Evolutionary conservation across 1,284 basidiomycete genomes (phyloP).

Genomic region (Malassezia dermatis): DNA sequence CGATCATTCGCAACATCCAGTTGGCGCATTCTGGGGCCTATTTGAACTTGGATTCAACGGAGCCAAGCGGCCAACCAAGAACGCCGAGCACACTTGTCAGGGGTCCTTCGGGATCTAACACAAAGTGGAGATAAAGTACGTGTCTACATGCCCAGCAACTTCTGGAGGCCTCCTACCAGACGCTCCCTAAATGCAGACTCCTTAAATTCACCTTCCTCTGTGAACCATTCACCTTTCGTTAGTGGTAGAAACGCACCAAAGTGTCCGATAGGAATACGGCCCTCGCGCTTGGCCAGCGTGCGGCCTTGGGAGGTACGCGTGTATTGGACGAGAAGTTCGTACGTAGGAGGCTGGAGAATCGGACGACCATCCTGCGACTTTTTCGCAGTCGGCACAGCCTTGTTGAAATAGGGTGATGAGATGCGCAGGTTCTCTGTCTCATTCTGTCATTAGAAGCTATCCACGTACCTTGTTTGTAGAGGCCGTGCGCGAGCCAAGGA

Average conservation of each 20-base stretch:
- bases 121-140: background rate
- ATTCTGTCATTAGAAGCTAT: slow-evolving; percentile 10
- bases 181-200: slow-evolving; percentile 31
- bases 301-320: slow-evolving; percentile 25
- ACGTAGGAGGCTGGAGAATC: slow-evolving; percentile 31
- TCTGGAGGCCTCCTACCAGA: slow-evolving; percentile 28
- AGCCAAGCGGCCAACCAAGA: background rate
- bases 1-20: background rate
- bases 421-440: slow-evolving; percentile 33
- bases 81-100: background rate
- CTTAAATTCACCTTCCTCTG: slow-evolving; percentile 40
- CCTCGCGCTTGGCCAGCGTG: slow-evolving; percentile 12
- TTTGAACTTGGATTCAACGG: background rate
- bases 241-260: slow-evolving; percentile 25
- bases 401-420: slow-evolving; percentile 24
- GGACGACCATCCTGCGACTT: slow-evolving; percentile 21
- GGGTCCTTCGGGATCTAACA: background rate
- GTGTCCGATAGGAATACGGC: slow-evolving; percentile 26
- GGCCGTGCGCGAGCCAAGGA: slow-evolving; percentile 31
- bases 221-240: slow-evolving; percentile 42
- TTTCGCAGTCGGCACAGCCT: slow-evolving; percentile 16
- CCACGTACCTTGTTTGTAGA: slow-evolving; percentile 6
- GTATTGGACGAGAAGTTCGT: slow-evolving; percentile 30
- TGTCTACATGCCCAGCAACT: slow-evolving; percentile 22
- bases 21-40: background rate